phyloP scores from a whole-genome alignment of 2,329 filamentous ascomycete genomes.

The Neofusicoccum laricinum region DNA sequence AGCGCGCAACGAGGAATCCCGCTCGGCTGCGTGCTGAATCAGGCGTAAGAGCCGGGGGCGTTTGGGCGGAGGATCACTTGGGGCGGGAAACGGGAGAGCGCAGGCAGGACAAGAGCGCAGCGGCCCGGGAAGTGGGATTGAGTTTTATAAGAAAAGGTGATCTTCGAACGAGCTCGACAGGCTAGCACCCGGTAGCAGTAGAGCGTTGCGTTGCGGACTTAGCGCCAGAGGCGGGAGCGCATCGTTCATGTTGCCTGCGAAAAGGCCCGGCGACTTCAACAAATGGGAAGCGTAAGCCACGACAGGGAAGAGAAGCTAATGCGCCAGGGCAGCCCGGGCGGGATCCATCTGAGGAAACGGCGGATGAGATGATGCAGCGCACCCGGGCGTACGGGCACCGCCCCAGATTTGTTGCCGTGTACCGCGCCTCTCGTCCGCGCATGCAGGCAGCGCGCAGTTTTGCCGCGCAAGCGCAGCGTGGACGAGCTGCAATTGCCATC shows the following conservation, averaged over 20 bases:
- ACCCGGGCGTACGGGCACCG: neutral
- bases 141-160: slow-evolving; percentile 1
- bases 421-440: neutral
- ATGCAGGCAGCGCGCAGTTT: neutral
- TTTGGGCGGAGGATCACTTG: neutral
- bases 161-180: slow-evolving; percentile 1
- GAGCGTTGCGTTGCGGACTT: slow-evolving; percentile 2
- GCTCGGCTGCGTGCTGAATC: slow-evolving; percentile 17
- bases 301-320: neutral
- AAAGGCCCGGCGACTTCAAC: neutral
- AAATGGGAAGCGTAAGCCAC: neutral
- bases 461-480: neutral
- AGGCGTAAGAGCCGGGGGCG: neutral
- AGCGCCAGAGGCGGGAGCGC: neutral
- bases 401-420: neutral
- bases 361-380: slow-evolving; percentile 8
- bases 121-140: neutral
- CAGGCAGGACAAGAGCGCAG: neutral
- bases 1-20: slow-evolving; percentile 18
- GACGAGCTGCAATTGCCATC: neutral
- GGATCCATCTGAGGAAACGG: neutral
- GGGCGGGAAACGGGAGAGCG: neutral
- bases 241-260: neutral
- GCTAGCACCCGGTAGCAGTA: neutral
- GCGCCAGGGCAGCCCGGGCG: neutral